Evolutionary conservation across 371 early-diverging fungal genomes (phyloP), one percentile per base, ranked within the genome.

Genomic region (Encephalitozoon intestinalis): DNA sequence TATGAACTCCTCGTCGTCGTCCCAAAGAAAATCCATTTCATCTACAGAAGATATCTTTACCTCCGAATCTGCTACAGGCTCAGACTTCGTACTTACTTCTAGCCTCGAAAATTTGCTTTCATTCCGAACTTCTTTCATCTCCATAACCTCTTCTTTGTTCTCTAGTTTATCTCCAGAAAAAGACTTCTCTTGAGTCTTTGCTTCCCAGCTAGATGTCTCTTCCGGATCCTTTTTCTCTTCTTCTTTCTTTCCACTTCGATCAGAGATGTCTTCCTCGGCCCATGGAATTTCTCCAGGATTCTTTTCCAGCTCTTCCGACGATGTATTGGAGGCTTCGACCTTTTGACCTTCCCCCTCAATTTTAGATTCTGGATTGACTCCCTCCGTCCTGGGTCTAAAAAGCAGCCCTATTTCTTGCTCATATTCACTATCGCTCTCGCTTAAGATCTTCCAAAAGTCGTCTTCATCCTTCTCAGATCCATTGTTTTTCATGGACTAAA

Each of bases 401-500:
- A 58, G 12, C 58, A 58, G 6, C 2, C 58, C 37, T 11, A 58
- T 58, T n/a, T 34, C 58, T 0, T 26, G 5, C 6, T 58, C 58
- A 5, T 58, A 30, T 12, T 30, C 30, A 15, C 34, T 21, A 34
- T 58, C 58, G 21, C 58, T 58, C 15, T 37, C 58, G 37, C 58
- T 58, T 18, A 58, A 34, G 30, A 58, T 58, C 37, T 37, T 37
- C 58, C 58, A 58, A 18, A 58, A 58, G 28, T 58, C 58, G 21
- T 58, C 58, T 5, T 58, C 58, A 15, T 58, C 58, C 30, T 15
- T 58, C 11, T 34, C n/a, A 37, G 28, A 58, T 18, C 21, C 37
- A 37, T 58, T 58, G 31, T 58, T 58, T 58, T 58, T 37, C 58
- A 58, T 58, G 58, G 58, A 58, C 37, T 58, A 58, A 58, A 58